Percentiles rank a stretch among this genome's conserved stretches.
Conservation (phyloP, 2,329 filamentous ascomycete species). For the Torrubiella hemipterigena region DNA sequence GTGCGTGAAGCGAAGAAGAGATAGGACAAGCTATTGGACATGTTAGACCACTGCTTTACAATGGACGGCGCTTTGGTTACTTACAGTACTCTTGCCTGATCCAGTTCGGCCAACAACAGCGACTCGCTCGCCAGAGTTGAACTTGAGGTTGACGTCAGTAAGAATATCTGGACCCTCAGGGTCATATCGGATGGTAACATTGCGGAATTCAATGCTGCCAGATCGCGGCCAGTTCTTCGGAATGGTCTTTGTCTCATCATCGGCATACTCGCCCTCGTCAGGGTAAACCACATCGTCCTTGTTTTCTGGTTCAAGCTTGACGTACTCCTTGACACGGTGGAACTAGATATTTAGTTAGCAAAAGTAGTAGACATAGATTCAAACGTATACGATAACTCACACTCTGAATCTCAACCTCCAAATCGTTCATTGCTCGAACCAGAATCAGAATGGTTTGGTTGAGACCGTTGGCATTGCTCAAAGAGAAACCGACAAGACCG, state of each 20-base stretch:
- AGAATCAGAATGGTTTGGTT: conserved; percentile 38
- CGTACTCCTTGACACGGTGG: conserved; percentile 36
- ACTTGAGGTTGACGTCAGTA: conserved; percentile 35
- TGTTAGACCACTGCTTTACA: not conserved
- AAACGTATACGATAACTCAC: conserved; percentile 20
- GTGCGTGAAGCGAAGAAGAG: conserved; percentile 41
- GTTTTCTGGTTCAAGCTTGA: conserved; percentile 31
- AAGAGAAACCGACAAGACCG: conserved; percentile 43
- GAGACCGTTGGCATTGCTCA: conserved; percentile 42
- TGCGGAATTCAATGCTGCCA: conserved; percentile 37
- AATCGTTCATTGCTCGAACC: conserved; percentile 41
- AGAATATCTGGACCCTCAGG: conserved; percentile 34
- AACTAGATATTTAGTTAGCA: conserved; percentile 19
- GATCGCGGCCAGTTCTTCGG: conserved; percentile 31
- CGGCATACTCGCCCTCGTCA: conserved; percentile 25
- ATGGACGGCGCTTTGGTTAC: conserved; percentile 11
- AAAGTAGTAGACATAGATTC: conserved; percentile 6
- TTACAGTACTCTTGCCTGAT: conserved; percentile 71
- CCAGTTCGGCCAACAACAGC: conserved; percentile 73
- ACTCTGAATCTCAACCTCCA: conserved; percentile 39
- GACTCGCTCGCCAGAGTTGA: conserved; percentile 58
- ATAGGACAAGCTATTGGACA: conserved; percentile 31
- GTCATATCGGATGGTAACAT: conserved; percentile 37
- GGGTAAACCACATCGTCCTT: conserved; percentile 26
- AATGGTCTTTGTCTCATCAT: conserved; percentile 23